phyloP scores from a whole-genome alignment of 2,329 filamentous ascomycete genomes.

The Colletotrichum sp. region DNA sequence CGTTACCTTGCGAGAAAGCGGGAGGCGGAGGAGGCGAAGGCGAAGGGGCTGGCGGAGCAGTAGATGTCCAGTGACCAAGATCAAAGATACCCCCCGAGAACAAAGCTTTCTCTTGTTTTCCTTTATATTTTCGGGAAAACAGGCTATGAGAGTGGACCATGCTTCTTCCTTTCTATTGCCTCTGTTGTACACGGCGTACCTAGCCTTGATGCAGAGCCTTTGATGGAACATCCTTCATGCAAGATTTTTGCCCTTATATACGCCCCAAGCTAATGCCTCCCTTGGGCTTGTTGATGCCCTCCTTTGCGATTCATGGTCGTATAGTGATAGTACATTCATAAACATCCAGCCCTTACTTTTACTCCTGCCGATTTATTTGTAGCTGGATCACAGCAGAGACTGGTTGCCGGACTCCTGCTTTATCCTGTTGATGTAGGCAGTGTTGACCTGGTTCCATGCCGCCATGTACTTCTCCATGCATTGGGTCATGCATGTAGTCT shows the following conservation, averaged over 20 bases:
- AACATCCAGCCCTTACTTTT: neutral
- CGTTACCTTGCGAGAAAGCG: constrained; percentile 79
- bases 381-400: neutral
- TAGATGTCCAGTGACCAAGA: neutral
- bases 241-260: neutral
- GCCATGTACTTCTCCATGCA: constrained; percentile 89
- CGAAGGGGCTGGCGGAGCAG: constrained; percentile 42
- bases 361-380: neutral
- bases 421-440: constrained; percentile 68
- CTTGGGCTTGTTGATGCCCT: neutral
- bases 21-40: constrained; percentile 74
- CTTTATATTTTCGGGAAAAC: neutral
- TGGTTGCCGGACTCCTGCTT: constrained; percentile 59
- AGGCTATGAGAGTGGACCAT: neutral
- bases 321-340: constrained; percentile 15
- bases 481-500: constrained; percentile 73
- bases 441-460: constrained; percentile 78
- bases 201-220: neutral
- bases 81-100: constrained; percentile 31
- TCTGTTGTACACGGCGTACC: neutral
- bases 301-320: neutral
- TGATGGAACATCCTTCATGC: neutral
- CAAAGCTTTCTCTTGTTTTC: neutral
- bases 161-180: neutral
- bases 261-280: neutral